phyloP scores from a whole-genome alignment of 1,284 basidiomycete species.

The Meripilus lineatus region DNA sequence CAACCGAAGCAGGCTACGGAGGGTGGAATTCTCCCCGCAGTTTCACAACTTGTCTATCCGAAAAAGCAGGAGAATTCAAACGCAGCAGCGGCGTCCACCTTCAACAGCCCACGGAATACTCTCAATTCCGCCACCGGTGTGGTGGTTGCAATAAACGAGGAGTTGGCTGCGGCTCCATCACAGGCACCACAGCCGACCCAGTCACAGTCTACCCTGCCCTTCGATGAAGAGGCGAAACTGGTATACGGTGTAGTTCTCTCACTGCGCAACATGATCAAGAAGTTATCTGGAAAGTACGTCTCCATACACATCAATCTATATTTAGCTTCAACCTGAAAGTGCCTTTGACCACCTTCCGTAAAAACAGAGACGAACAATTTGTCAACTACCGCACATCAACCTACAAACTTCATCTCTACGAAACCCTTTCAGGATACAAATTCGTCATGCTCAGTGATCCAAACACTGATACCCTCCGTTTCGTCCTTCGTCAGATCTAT shows the following conservation, averaged over 20 bases:
- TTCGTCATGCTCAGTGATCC: slow-evolving; percentile 94
- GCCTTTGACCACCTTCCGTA: slow-evolving; percentile 3
- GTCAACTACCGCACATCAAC: slow-evolving; percentile 86
- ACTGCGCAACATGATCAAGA: slow-evolving; percentile 92
- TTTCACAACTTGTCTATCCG: slow-evolving; percentile 58
- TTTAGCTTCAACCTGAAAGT: slow-evolving; percentile 2
- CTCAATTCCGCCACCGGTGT: slow-evolving; percentile 57
- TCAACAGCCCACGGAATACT: slow-evolving; percentile 58
- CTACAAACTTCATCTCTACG: slow-evolving; percentile 93
- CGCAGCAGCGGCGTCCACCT: slow-evolving; percentile 30
- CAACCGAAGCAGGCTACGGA: slow-evolving; percentile 66
- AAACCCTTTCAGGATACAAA: slow-evolving; percentile 91
- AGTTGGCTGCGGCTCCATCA: slow-evolving; percentile 32
- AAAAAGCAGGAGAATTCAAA: slow-evolving; percentile 29
- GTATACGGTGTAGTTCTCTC: slow-evolving; percentile 96
- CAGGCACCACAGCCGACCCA: slow-evolving; percentile 22
- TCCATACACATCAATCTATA: slow-evolving; percentile 3
- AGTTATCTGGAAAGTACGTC: slow-evolving; percentile 78
- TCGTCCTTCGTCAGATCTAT: slow-evolving; percentile 85
- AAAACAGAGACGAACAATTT: slow-evolving; percentile 85
- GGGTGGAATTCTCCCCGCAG: slow-evolving; percentile 70
- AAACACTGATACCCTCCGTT: slow-evolving; percentile 74
- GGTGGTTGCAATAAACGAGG: slow-evolving; percentile 62
- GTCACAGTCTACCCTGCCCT: slow-evolving; percentile 60
- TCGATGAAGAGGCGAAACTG: slow-evolving; percentile 97